A percentile compares a stretch with the other conserved stretches of the same genome.
Evolutionary conservation across 2,329 filamentous ascomycete genomes (phyloP).

Genomic region (Huntiella abstrusa): DNA sequence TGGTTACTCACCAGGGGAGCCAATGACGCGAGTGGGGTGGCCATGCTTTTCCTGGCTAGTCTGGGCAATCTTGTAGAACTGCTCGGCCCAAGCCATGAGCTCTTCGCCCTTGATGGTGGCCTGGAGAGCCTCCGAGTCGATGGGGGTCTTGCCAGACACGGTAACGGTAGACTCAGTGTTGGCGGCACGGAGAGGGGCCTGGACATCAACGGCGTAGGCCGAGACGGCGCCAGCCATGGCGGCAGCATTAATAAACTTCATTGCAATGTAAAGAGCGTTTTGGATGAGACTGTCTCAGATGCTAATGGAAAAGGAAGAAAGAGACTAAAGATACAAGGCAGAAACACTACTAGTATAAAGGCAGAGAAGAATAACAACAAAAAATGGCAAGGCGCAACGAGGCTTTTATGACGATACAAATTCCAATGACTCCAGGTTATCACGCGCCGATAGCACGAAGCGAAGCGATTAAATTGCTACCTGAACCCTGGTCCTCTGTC

Average conservation of each 20-base stretch:
- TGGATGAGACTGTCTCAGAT: neutral
- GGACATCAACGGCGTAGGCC: constrained; percentile 6
- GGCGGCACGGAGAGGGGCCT: constrained; percentile 4
- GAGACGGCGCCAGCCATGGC: constrained; percentile 9
- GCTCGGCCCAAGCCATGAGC: constrained; percentile 38
- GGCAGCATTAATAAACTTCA: constrained; percentile 8
- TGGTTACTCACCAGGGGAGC: constrained; percentile 33
- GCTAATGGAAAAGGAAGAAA: neutral
- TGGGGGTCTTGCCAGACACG: constrained; percentile 20
- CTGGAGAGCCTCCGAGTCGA: constrained; percentile 38
- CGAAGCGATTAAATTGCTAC: neutral
- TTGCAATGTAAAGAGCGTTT: neutral
- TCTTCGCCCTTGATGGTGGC: constrained; percentile 33
- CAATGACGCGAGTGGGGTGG: constrained; percentile 53
- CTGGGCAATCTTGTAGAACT: constrained; percentile 44
- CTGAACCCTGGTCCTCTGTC: neutral
- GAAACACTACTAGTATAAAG: neutral
- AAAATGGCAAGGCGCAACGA: neutral
- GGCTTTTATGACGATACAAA: neutral
- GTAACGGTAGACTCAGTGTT: constrained; percentile 5
- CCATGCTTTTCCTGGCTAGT: constrained; percentile 39
- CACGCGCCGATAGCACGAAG: neutral
- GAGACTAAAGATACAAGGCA: neutral
- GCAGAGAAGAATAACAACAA: neutral
- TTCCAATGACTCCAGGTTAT: neutral